A percentile compares a stretch with the other conserved stretches of the same genome.
phyloP scores from a whole-genome alignment of 2,329 filamentous ascomycete genomes.

The Bimuria novae-zelandiae region DNA sequence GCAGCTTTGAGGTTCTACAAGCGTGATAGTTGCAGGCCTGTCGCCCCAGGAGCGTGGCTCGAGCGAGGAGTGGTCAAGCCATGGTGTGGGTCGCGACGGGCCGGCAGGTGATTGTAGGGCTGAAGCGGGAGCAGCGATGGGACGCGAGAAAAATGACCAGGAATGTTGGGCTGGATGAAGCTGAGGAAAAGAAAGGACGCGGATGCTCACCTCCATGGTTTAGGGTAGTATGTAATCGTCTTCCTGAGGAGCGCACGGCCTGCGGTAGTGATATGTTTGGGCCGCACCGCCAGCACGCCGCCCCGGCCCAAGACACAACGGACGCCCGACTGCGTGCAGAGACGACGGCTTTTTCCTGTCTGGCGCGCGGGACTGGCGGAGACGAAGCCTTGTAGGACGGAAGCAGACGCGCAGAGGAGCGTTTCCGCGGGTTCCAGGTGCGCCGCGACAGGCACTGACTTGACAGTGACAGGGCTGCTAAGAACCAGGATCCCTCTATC shows the following conservation, averaged over 20 bases:
- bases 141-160: constrained; percentile 11
- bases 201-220: constrained; percentile 42
- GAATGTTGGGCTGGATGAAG: constrained; percentile 13
- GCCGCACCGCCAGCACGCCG: constrained; percentile 18
- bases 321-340: constrained; percentile 3
- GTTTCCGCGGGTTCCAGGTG: not conserved
- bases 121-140: constrained; percentile 19
- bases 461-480: constrained; percentile 7
- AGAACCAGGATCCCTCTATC: constrained; percentile 16
- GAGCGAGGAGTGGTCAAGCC: constrained; percentile 30
- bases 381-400: not conserved
- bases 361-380: not conserved
- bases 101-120: constrained; percentile 27
- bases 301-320: constrained; percentile 18
- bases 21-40: constrained; percentile 36
- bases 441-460: not conserved
- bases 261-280: constrained; percentile 32
- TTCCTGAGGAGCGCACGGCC: constrained; percentile 34
- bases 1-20: constrained; percentile 44
- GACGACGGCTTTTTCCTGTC: not conserved
- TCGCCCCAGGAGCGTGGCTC: constrained; percentile 22
- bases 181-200: constrained; percentile 23
- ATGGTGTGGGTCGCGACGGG: constrained; percentile 23
- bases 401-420: not conserved
- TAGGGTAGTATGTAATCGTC: constrained; percentile 28